Evolutionary conservation across 139 green algal species (phyloP).

Genomic region (Eudorina sp.): DNA sequence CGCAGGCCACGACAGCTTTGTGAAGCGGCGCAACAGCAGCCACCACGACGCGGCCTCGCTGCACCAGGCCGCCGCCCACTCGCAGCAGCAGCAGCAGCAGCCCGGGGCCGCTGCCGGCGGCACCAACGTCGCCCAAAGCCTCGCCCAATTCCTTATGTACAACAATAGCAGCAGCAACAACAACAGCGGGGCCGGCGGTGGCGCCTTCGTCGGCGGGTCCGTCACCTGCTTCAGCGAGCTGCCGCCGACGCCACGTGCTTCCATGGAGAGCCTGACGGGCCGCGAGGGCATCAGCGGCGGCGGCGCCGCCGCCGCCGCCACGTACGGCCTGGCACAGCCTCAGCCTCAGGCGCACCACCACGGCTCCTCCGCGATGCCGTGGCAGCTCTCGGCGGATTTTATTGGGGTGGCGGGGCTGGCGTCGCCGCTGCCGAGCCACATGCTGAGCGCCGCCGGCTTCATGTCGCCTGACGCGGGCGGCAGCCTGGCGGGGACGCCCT

Average conservation of each 20-base stretch:
- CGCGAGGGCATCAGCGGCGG: not conserved
- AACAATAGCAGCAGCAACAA: not conserved
- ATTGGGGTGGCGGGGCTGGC: not conserved
- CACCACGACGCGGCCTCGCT: slow-evolving; percentile 13
- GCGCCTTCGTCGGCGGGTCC: not conserved
- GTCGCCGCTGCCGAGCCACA: slow-evolving; percentile 3
- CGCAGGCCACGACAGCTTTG: slow-evolving; percentile 38
- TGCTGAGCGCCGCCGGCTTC: slow-evolving; percentile 25
- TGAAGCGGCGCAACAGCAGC: slow-evolving; percentile 26
- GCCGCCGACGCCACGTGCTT: slow-evolving; percentile 22
- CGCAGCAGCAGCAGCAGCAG: too few species aligned
- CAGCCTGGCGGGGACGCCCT: slow-evolving; percentile 21
- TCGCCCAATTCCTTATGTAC: too few species aligned
- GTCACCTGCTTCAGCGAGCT: slow-evolving; percentile 18
- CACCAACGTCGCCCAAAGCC: too few species aligned
- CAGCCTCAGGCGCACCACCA: not conserved
- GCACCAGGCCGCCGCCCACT: not conserved
- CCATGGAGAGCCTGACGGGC: slow-evolving; percentile 18
- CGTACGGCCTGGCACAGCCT: too few species aligned
- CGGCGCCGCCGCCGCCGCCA: not conserved
- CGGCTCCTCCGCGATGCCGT: not conserved
- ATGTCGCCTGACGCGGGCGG: slow-evolving; percentile 19
- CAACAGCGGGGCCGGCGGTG: too few species aligned
- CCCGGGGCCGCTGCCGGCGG: not conserved
- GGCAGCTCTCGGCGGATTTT: not conserved